phyloP scores from a whole-genome alignment of 805 yeast genomes.

The Wickerhamiella kazuoi region DNA sequence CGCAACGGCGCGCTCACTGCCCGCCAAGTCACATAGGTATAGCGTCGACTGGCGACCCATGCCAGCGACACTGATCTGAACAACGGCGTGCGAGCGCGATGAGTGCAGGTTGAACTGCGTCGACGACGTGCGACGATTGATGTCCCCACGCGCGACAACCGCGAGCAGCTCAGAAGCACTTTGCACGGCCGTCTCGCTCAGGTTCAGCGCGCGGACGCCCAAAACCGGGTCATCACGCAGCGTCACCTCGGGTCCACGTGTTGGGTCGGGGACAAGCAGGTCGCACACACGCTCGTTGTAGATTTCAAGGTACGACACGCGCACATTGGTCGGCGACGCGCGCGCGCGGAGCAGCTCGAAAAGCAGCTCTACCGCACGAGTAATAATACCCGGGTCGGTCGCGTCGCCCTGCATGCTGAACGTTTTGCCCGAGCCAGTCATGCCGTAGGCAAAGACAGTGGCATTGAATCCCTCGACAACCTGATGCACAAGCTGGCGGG shows the following conservation, averaged over 20 bases:
- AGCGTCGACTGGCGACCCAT: conserved; percentile 38
- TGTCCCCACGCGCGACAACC: conserved; percentile 52
- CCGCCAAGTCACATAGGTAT: conserved; percentile 87
- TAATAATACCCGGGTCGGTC: conserved; percentile 45
- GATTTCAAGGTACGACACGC: conserved; percentile 64
- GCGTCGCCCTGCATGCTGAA: conserved; percentile 66
- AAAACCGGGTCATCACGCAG: conserved; percentile 57
- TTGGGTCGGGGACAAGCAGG: conserved; percentile 31
- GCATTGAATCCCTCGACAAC: conserved; percentile 65
- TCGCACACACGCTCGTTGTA: conserved; percentile 80
- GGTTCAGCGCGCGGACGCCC: conserved; percentile 63
- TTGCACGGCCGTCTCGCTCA: conserved; percentile 41
- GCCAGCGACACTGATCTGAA: conserved; percentile 42
- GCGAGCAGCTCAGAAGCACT: conserved; percentile 42
- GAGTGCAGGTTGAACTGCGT: conserved; percentile 80
- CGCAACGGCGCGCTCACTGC: conserved; percentile 74
- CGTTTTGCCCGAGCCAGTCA: conserved; percentile 89
- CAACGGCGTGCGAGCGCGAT: conserved; percentile 82
- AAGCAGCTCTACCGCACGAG: conserved; percentile 43
- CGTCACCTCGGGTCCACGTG: conserved; percentile 33
- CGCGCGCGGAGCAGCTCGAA: conserved; percentile 25
- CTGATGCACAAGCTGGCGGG: conserved; percentile 33
- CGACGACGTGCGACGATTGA: conserved; percentile 59
- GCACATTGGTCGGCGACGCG: conserved; percentile 28
- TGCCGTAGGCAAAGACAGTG: conserved; percentile 84